A percentile compares a stretch with the other conserved stretches of the same genome.
Conservation (phyloP, 2,329 filamentous ascomycete genomes). For the Alternaria gansuensis region DNA sequence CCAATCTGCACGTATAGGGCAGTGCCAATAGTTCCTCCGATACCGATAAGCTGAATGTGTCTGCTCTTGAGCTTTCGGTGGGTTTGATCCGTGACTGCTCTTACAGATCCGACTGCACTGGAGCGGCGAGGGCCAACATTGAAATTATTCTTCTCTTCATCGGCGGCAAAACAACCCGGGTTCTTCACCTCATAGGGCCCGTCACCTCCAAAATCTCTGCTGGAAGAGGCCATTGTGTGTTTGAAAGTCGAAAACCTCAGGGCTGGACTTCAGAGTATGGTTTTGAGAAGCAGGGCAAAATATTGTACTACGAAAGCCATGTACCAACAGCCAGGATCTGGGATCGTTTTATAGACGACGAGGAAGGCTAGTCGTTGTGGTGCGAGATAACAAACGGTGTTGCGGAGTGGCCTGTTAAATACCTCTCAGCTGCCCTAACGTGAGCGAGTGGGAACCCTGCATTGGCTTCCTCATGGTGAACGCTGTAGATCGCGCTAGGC, state of each 20-base stretch:
- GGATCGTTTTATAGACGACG: slow-evolving; percentile 15
- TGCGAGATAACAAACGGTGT: slow-evolving; percentile 20
- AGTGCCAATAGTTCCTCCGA: slow-evolving; percentile 59
- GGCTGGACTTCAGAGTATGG: slow-evolving; percentile 36
- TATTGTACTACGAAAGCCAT: slow-evolving; percentile 49
- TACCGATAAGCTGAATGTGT: slow-evolving; percentile 60
- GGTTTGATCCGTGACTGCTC: slow-evolving; percentile 51
- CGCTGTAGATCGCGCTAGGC: slow-evolving; percentile 20
- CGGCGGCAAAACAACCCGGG: slow-evolving; percentile 24
- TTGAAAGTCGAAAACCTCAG: slow-evolving; percentile 8
- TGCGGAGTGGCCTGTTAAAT: slow-evolving; percentile 34
- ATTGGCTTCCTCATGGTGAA: slow-evolving; percentile 24
- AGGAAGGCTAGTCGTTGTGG: slow-evolving; percentile 16
- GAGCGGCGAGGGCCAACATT: slow-evolving; percentile 36
- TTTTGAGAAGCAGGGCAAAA: slow-evolving; percentile 50
- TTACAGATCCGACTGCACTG: slow-evolving; percentile 40
- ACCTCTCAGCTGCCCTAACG: slow-evolving; percentile 33
- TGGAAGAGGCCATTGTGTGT: slow-evolving; percentile 48
- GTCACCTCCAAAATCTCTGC: slow-evolving; percentile 41
- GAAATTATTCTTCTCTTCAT: slow-evolving; percentile 43
- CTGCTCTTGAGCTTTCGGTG: slow-evolving; percentile 58
- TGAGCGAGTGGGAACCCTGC: slow-evolving; percentile 21
- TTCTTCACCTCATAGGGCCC: slow-evolving; percentile 29
- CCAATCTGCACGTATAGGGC: slow-evolving; percentile 60
- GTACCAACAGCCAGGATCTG: slow-evolving; percentile 22